A percentile compares a stretch with the other conserved stretches of the same genome.
Conservation (phyloP, 2,329 filamentous ascomycete species). For the Botrytis tulipae region DNA sequence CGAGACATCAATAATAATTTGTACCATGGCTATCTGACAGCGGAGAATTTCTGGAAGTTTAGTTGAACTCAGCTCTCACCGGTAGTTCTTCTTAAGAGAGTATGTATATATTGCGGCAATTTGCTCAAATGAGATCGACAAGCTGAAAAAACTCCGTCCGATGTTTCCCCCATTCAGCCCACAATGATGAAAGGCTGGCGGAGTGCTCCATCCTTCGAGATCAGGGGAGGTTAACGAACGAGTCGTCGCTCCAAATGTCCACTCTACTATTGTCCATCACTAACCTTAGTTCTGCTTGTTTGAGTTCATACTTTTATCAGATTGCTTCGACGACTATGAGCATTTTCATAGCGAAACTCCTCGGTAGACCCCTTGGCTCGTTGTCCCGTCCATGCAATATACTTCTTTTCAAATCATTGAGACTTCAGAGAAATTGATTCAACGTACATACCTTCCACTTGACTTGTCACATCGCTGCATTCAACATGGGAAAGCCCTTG, state of each 20-base stretch:
- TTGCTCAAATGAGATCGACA: background rate
- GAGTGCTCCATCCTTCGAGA: background rate
- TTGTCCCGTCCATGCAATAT: background rate
- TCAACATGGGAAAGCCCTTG: background rate
- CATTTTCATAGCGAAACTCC: background rate
- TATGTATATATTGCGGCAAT: conserved; percentile 1
- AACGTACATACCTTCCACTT: background rate
- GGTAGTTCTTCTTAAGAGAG: background rate
- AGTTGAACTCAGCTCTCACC: background rate
- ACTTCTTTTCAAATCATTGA: background rate
- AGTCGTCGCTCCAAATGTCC: background rate
- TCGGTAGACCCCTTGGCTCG: background rate
- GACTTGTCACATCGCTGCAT: background rate
- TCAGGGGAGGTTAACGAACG: background rate
- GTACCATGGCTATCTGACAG: background rate
- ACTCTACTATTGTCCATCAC: background rate
- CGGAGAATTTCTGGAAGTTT: background rate
- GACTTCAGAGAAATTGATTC: no score
- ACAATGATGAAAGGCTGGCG: background rate
- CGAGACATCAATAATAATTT: background rate
- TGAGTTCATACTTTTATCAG: background rate
- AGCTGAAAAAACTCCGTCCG: background rate
- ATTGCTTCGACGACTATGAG: background rate
- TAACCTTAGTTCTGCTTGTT: background rate
- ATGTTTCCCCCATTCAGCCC: conserved; percentile 1